Evolutionary conservation across 2,329 filamentous ascomycete genomes (phyloP).

Genomic region (Ophiostoma montium): DNA sequence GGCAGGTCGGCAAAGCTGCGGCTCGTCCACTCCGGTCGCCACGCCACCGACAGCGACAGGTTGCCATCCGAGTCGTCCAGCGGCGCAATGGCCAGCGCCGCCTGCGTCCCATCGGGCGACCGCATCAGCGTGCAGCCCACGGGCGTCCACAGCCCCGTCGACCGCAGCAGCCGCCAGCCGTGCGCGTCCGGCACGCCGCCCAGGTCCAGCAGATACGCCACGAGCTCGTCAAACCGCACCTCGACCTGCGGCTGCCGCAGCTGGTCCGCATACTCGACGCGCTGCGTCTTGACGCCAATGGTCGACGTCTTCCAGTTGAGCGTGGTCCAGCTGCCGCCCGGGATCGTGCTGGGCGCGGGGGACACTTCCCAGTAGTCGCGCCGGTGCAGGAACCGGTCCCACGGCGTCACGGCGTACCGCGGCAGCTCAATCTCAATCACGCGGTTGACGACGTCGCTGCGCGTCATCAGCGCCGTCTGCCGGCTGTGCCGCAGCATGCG

Average conservation of each 20-base stretch:
- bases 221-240: slow-evolving; percentile 41
- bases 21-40: slow-evolving; percentile 39
- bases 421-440: slow-evolving; percentile 54
- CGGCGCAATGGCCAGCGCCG: slow-evolving; percentile 38
- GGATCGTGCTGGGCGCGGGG: slow-evolving; percentile 35
- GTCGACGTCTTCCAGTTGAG: slow-evolving; percentile 52
- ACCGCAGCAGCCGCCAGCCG: slow-evolving; percentile 42
- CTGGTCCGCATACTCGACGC: slow-evolving; percentile 47
- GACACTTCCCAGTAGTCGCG: slow-evolving; percentile 45
- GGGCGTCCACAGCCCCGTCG: slow-evolving; percentile 46
- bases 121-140: slow-evolving; percentile 42
- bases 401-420: slow-evolving; percentile 47
- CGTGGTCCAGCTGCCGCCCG: slow-evolving; percentile 49
- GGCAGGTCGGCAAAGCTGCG: slow-evolving; percentile 38
- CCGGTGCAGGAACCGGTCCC: slow-evolving; percentile 38
- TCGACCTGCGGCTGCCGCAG: slow-evolving; percentile 39
- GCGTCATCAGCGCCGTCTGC: slow-evolving; percentile 46
- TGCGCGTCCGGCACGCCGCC: slow-evolving; percentile 46
- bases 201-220: slow-evolving; percentile 48
- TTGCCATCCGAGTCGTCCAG: slow-evolving; percentile 47
- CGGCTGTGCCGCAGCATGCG: slow-evolving; percentile 41
- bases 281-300: slow-evolving; percentile 47
- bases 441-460: slow-evolving; percentile 49
- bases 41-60: slow-evolving; percentile 41
- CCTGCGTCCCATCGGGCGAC: slow-evolving; percentile 33